These are phyloP conservation scores for Colletotrichum eremochloae DNA, from an alignment of 2,329 filamentous ascomycete genomes.

Conservation along the genomic window DNA sequence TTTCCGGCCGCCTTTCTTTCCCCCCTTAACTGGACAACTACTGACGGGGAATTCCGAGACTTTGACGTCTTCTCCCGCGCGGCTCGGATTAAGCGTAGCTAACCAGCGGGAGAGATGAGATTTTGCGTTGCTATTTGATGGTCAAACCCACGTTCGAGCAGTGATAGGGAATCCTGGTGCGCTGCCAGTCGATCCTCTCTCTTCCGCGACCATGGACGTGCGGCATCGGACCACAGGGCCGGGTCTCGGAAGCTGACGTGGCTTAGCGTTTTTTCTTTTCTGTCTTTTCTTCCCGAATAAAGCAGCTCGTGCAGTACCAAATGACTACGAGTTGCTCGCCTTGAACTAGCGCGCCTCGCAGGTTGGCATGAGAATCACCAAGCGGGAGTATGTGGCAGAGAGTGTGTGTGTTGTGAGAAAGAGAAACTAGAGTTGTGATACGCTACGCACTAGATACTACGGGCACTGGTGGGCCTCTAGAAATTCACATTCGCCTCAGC, in stretches of 20 bases:
- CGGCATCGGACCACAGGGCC: constrained; percentile 12
- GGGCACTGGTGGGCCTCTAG: neutral
- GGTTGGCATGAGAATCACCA: neutral
- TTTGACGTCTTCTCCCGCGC: neutral
- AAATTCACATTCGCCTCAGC: too few relatives aligned
- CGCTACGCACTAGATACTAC: neutral
- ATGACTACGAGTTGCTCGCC: neutral
- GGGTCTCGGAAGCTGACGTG: constrained; percentile 6
- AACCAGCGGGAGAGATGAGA: neutral
- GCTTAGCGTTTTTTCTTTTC: neutral
- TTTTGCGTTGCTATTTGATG: too few relatives aligned
- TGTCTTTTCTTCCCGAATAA: neutral
- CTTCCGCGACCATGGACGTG: neutral
- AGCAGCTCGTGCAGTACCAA: neutral
- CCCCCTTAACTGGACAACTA: neutral
- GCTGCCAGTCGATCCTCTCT: neutral
- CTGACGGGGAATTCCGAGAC: neutral
- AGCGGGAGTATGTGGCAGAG: too few relatives aligned
- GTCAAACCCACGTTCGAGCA: neutral
- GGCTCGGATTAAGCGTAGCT: neutral
- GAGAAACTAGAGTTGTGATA: too few relatives aligned
- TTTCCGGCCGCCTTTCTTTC: neutral
- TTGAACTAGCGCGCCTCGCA: neutral
- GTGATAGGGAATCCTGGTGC: neutral
- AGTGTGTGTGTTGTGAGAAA: too few relatives aligned